Evolutionary conservation across 2,329 filamentous ascomycete genomes (phyloP), one percentile per base, ranked within the genome.

Genomic region (Alternaria novae-zelandiae): DNA sequence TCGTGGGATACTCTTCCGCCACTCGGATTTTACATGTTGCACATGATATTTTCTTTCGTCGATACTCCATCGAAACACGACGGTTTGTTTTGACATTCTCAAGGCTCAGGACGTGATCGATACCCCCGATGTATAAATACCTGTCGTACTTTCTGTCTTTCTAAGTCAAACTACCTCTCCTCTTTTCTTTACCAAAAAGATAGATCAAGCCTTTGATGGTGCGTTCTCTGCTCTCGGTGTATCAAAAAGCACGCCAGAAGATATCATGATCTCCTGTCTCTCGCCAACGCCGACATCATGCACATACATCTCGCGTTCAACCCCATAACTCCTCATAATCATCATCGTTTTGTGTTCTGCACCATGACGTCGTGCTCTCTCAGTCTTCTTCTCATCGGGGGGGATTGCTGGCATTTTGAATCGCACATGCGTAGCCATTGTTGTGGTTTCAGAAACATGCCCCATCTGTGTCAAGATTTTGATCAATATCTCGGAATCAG

Each of bases 261-360:
- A 3, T 13, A 0, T 3, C 2, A 32, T 36, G 32, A n/a, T 36
- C 13, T 36, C 7, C 15, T 4, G 6, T n/a, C 6, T 36, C 3
- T 0, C 13, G 32, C 0, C 12, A 6, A 1, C 1, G 11, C 32
- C 2, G 15, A 1, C 32, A 17, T 41, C 32, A 17, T 6, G 4
- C 8, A 41, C 8, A 10, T 41, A 1, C 15, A 5, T 17, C 32
- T 17, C 32, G 15, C 15, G 3, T 10, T 9, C 0, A 41, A 10
- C 9, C 15, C 2, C 4, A n/a, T 41, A 3, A n/a, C 2, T 36
- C n/a, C n/a, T 36, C 15, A 8, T n/a, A 13, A 9, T 36, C 13
- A 10, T n/a, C 0, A 41, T n/a, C 4, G 0, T 41, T n/a, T n/a
- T 8, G 32, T n/a, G 4, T n/a, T 0, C n/a, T 5, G 0, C 13